Conservation (phyloP, 2,329 filamentous ascomycete species). For the Neofusicoccum laricinum region DNA sequence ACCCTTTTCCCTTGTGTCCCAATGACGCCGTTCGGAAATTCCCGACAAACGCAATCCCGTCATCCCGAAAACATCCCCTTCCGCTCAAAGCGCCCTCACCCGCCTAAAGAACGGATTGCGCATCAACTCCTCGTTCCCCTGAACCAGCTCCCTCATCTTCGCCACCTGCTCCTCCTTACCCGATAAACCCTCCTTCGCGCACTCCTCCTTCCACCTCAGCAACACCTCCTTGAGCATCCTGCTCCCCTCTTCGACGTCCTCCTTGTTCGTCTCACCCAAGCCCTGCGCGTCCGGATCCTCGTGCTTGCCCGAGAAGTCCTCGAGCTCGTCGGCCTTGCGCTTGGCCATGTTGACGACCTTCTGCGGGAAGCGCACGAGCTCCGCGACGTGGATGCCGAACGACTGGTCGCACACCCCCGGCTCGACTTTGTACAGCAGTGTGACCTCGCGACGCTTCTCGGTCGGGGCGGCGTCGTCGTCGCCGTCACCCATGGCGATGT, state of each 20-base stretch:
- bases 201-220: constrained; percentile 75
- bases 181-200: constrained; percentile 57
- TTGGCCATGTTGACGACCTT: constrained; percentile 99
- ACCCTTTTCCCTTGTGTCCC: not conserved
- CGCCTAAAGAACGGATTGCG: constrained; percentile 66
- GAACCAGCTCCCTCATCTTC: constrained; percentile 77
- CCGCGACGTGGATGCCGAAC: constrained; percentile 97
- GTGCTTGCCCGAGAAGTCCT: constrained; percentile 86
- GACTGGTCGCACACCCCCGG: constrained; percentile 95
- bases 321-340: constrained; percentile 94
- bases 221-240: constrained; percentile 79
- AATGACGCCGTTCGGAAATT: not conserved
- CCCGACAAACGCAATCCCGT: not conserved
- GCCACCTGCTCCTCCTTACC: constrained; percentile 71
- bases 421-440: constrained; percentile 93
- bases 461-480: constrained; percentile 35
- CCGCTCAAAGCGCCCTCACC: constrained; percentile 44
- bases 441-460: constrained; percentile 67
- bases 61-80: not conserved
- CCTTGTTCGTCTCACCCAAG: constrained; percentile 55
- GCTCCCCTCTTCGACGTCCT: constrained; percentile 88
- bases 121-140: constrained; percentile 62
- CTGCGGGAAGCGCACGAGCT: constrained; percentile 90
- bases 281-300: constrained; percentile 46
- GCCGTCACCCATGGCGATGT: constrained; percentile 37